Evolutionary conservation across 495 filamentous ascomycete species (phyloP).

Genomic region (Tuber aestivum): DNA sequence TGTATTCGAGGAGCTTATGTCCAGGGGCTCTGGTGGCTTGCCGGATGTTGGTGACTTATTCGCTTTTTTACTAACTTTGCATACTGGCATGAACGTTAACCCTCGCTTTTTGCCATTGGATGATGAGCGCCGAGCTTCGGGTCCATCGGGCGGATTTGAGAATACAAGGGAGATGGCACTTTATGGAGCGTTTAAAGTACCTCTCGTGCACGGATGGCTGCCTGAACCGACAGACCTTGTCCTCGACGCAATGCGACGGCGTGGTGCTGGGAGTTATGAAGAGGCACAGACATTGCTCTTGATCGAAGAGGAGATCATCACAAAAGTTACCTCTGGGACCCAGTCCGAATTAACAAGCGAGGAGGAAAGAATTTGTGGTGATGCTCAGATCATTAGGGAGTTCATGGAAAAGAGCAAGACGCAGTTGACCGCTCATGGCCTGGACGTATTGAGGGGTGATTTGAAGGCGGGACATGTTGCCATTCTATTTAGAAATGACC

Average conservation of each 20-base stretch:
- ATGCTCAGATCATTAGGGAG: conserved; percentile 72
- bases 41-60: conserved; percentile 86
- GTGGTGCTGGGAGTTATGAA: conserved; percentile 75
- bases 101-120: conserved; percentile 65
- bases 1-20: conserved; percentile 85
- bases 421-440: conserved; percentile 75
- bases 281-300: conserved; percentile 84
- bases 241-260: conserved; percentile 60
- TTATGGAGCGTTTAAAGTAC: conserved; percentile 79
- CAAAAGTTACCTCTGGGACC: conserved; percentile 59
- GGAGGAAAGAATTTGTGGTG: conserved; percentile 65
- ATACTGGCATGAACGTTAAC: conserved; percentile 98
- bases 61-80: conserved; percentile 75
- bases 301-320: conserved; percentile 77
- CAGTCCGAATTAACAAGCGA: conserved; percentile 53
- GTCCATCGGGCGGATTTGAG: conserved; percentile 67
- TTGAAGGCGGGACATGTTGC: conserved; percentile 67
- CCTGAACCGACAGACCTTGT: conserved; percentile 56
- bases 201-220: conserved; percentile 92
- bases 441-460: conserved; percentile 60
- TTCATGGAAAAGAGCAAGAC: conserved; percentile 75
- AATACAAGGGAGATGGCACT: conserved; percentile 74
- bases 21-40: conserved; percentile 52
- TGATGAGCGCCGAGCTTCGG: conserved; percentile 42
- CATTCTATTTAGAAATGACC: conserved; percentile 93